A percentile compares a stretch with the other conserved stretches of the same genome.
Evolutionary conservation across 768 basidiomycete genomes (phyloP).

Genomic region (Tylopilus rubrobrunneus): DNA sequence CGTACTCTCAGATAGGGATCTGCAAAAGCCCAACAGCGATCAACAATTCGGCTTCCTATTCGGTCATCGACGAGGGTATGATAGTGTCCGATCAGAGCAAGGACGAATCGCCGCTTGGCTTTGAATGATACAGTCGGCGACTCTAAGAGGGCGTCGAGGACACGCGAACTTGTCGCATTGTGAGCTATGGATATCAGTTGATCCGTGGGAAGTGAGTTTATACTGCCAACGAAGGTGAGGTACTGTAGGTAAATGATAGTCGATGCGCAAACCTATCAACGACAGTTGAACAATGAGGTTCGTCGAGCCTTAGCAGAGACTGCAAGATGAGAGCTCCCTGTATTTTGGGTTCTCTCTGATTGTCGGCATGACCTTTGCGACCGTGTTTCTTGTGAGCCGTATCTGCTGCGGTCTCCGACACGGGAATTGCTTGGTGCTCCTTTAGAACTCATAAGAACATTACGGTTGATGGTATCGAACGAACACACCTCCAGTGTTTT

Average conservation of each 20-base stretch:
- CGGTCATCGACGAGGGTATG: conserved; percentile 82
- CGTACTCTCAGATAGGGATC: conserved; percentile 88
- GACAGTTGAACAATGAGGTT: conserved; percentile 64
- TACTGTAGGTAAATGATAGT: neutral
- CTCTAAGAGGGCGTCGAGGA: conserved; percentile 76
- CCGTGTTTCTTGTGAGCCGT: conserved; percentile 12
- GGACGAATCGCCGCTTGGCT: conserved; percentile 65
- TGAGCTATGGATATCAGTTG: conserved; percentile 59
- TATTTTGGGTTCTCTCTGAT: conserved; percentile 59
- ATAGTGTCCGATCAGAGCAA: conserved; percentile 75
- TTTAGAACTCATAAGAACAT: conserved; percentile 10
- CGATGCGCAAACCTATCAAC: conserved; percentile 55
- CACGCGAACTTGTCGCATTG: conserved; percentile 65
- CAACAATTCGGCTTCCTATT: conserved; percentile 85
- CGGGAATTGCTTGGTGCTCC: conserved; percentile 19
- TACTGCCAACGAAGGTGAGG: conserved; percentile 37
- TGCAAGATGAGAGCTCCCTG: conserved; percentile 88
- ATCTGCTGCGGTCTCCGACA: conserved; percentile 9
- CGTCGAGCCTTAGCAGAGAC: conserved; percentile 65
- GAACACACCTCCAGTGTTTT: conserved; percentile 45
- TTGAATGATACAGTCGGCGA: conserved; percentile 62
- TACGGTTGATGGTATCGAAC: neutral
- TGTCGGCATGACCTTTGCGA: conserved; percentile 19
- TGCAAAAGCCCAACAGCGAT: conserved; percentile 87
- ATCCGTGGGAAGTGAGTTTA: conserved; percentile 52